Conservation (phyloP, 192 early-diverging fungal species). For the Umbelopsis sp. region DNA sequence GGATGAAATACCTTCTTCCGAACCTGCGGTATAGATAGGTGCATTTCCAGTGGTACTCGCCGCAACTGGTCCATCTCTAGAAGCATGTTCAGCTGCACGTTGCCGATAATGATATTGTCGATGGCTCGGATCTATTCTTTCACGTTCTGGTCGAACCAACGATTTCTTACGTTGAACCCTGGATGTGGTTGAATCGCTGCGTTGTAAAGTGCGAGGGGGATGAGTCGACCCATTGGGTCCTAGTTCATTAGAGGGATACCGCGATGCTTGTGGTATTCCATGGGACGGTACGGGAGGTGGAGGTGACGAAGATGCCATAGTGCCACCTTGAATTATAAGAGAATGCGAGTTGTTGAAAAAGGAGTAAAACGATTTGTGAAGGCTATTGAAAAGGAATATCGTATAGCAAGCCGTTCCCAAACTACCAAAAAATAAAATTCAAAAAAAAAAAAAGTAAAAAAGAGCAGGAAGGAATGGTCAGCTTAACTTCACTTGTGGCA, state of each 20-base stretch:
- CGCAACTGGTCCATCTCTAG: constrained; percentile 13
- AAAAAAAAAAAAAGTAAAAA: neutral
- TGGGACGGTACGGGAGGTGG: neutral
- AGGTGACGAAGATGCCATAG: neutral
- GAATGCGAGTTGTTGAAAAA: no score
- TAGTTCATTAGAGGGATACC: neutral
- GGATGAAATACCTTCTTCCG: neutral
- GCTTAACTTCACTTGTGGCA: neutral
- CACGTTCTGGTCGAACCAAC: constrained; percentile 68
- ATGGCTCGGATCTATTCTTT: constrained; percentile 52
- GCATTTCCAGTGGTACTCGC: constrained; percentile 29
- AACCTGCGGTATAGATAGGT: constrained; percentile 16
- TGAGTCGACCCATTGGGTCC: neutral
- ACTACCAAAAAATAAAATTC: neutral
- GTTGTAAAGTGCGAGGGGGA: neutral
- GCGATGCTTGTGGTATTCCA: neutral
- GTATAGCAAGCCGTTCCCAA: no score
- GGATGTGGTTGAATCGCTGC: neutral
- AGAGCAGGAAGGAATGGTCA: neutral
- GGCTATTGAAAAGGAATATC: no score
- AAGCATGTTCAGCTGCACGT: constrained; percentile 22
- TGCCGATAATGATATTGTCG: constrained; percentile 50
- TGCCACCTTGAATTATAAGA: no score
- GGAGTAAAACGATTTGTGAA: no score
- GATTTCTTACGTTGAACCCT: constrained; percentile 55